phyloP scores from a whole-genome alignment of 2,329 filamentous ascomycete genomes.

The Stagonosporopsis cucurbitacearum region DNA sequence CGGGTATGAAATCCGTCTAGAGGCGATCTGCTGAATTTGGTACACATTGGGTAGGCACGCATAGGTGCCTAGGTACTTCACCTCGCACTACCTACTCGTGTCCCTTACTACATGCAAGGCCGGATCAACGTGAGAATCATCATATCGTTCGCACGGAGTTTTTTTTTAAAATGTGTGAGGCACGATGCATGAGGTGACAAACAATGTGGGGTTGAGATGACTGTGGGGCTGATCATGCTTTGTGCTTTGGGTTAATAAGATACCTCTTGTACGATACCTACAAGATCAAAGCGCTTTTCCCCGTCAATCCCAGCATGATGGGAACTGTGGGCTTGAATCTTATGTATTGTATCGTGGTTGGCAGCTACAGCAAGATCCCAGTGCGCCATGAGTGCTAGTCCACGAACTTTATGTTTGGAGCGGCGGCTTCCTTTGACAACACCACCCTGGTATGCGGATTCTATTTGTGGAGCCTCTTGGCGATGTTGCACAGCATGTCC shows the following conservation, averaged over 20 bases:
- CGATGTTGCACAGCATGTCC: no score
- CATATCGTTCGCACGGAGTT: not conserved
- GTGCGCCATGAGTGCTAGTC: no score
- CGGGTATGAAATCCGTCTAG: not conserved
- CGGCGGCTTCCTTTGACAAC: no score
- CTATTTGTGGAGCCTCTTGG: no score
- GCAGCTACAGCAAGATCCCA: no score
- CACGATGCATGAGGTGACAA: not conserved
- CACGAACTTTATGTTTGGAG: no score
- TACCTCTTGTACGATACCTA: not conserved
- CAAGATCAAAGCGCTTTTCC: not conserved
- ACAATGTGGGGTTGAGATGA: not conserved
- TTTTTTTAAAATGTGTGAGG: constrained; percentile 14
- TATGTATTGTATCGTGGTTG: no score
- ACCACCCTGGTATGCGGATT: no score
- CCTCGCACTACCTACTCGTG: no score
- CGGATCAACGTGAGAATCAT: not conserved
- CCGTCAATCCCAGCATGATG: no score
- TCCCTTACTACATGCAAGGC: not conserved
- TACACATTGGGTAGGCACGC: constrained; percentile 1
- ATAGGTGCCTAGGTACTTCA: no score
- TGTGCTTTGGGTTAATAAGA: no score
- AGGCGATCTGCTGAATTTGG: not conserved
- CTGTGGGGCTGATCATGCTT: not conserved
- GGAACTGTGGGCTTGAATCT: not conserved